phyloP scores from a whole-genome alignment of 2,329 filamentous ascomycete genomes.

The Colletotrichum viniferum region DNA sequence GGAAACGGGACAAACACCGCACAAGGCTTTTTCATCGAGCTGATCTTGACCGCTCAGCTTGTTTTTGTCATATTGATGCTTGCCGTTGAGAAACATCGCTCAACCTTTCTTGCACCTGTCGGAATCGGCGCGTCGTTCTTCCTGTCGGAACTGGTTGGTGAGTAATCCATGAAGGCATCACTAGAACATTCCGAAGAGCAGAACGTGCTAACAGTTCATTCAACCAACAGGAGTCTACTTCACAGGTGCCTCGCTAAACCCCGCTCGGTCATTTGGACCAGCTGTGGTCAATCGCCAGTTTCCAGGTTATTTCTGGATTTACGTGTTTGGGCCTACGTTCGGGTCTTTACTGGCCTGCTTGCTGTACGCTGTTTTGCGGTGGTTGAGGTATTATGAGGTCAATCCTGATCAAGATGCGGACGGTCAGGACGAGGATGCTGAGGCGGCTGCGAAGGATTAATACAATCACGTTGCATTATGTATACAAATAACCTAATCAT shows the following conservation, averaged over 20 bases:
- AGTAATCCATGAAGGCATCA: neutral
- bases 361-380: slow-evolving; percentile 55
- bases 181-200: neutral
- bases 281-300: slow-evolving; percentile 46
- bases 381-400: slow-evolving; percentile 54
- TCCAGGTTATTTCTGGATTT: slow-evolving; percentile 56
- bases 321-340: slow-evolving; percentile 57
- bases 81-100: slow-evolving; percentile 74
- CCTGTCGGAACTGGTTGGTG: slow-evolving; percentile 52
- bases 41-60: slow-evolving; percentile 68
- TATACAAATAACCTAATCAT: neutral
- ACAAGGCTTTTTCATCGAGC: slow-evolving; percentile 70
- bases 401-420: slow-evolving; percentile 54
- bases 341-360: slow-evolving; percentile 53
- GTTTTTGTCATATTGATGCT: slow-evolving; percentile 72
- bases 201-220: neutral
- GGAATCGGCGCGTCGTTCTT: slow-evolving; percentile 76
- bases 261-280: slow-evolving; percentile 55
- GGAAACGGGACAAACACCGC: slow-evolving; percentile 52
- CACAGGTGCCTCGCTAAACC: slow-evolving; percentile 55
- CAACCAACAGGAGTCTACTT: slow-evolving; percentile 41
- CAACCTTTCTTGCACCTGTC: slow-evolving; percentile 72
- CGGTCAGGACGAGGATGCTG: neutral
- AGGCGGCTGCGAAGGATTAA: neutral
- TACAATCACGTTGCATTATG: neutral